A percentile compares a stretch with the other conserved stretches of the same genome.
These are phyloP conservation scores for Eragrostis curvula DNA, from an alignment of 176 grass and related monocot genomes.

Conservation along the genomic window DNA sequence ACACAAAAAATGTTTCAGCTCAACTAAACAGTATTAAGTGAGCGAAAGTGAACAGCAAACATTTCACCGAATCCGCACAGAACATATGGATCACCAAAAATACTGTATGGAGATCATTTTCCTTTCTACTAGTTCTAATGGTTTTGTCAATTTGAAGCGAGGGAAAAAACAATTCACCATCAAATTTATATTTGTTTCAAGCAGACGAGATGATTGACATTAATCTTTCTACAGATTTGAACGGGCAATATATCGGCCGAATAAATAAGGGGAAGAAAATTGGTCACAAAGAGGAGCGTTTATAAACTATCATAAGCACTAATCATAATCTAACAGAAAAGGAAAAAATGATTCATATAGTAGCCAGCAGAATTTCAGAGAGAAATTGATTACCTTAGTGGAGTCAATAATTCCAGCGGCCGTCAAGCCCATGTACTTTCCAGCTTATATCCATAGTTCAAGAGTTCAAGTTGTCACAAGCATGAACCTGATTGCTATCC, in stretches of 20 bases:
- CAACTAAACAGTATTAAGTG: background rate
- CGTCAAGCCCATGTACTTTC: conserved; percentile 69
- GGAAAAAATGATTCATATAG: background rate
- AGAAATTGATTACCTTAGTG: conserved; percentile 44
- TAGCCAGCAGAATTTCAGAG: background rate
- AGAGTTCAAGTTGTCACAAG: conserved; percentile 59
- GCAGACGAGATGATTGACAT: background rate
- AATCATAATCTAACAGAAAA: background rate
- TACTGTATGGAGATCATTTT: background rate
- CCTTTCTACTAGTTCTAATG: background rate
- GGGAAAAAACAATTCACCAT: background rate
- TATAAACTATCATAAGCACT: background rate
- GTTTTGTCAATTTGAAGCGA: background rate
- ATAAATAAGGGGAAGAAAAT: background rate
- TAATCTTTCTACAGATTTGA: background rate
- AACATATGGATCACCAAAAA: background rate
- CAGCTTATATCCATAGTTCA: conserved; percentile 64
- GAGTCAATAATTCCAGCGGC: conserved; percentile 61
- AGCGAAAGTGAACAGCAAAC: background rate
- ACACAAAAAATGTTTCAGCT: background rate
- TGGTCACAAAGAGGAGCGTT: background rate
- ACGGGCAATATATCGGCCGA: background rate
- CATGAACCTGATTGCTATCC: conserved; percentile 41
- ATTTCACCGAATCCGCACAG: background rate
- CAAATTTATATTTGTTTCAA: background rate